phyloP scores from a whole-genome alignment of 345 rosid genomes.

The Trapa incisa region DNA sequence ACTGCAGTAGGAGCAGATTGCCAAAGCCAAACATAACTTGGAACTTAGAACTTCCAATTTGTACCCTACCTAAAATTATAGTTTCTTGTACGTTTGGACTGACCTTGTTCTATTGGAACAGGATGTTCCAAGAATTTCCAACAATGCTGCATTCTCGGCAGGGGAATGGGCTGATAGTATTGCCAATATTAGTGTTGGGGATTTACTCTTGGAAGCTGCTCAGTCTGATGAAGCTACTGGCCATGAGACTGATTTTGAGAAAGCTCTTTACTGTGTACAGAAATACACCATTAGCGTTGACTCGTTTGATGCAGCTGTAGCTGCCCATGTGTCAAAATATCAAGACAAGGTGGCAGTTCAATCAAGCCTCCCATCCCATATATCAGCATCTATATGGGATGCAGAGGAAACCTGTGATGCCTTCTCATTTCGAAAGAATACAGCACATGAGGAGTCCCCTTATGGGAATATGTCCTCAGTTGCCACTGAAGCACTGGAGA shows the following conservation, averaged over 20 bases:
- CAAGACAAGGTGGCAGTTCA: conserved; percentile 44
- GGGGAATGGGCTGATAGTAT: conserved; percentile 98
- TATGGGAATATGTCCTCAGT: conserved; percentile 20
- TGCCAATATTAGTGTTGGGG: conserved; percentile 84
- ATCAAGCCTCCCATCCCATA: conserved; percentile 28
- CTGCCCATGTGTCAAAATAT: conserved; percentile 81
- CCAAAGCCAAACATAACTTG: not conserved
- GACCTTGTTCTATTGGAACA: conserved; percentile 13
- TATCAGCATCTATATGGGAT: conserved; percentile 67
- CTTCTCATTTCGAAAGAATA: conserved; percentile 58
- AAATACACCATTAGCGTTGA: conserved; percentile 68
- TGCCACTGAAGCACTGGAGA: conserved; percentile 17
- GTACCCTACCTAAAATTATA: not conserved
- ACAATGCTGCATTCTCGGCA: conserved; percentile 36
- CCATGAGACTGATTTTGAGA: conserved; percentile 25
- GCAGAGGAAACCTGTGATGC: conserved; percentile 98
- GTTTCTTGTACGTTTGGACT: not conserved
- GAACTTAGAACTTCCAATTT: not conserved
- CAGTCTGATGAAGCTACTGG: conserved; percentile 27
- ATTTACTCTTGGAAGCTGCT: conserved; percentile 69
- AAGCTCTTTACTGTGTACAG: conserved; percentile 39
- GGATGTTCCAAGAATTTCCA: conserved; percentile 31
- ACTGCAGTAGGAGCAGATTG: not conserved
- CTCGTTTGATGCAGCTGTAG: conserved; percentile 97
- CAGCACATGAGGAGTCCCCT: conserved; percentile 20